These are phyloP conservation scores for Yarrowia divulgata DNA, from an alignment of 805 yeast genomes.

Conservation along the genomic window DNA sequence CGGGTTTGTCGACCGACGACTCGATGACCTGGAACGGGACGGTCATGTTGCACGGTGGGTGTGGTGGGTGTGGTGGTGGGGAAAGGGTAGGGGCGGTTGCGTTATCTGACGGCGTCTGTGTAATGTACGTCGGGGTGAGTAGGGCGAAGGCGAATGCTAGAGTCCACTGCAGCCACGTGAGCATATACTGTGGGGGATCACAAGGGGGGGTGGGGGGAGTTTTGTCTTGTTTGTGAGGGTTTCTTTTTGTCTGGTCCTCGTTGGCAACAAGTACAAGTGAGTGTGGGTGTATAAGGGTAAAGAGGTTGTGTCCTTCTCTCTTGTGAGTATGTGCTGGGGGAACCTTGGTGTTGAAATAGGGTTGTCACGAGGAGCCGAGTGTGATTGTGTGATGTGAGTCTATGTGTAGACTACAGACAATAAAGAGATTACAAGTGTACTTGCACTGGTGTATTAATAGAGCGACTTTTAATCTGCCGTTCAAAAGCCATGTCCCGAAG, in stretches of 20 bases:
- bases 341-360: slow-evolving; percentile 38
- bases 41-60: slow-evolving; percentile 24
- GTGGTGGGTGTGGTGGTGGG: slow-evolving; percentile 3
- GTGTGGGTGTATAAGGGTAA: background rate
- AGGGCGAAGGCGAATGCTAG: slow-evolving; percentile 4
- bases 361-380: slow-evolving; percentile 36
- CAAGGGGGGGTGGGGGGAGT: too few species aligned
- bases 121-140: slow-evolving; percentile 10
- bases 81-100: background rate
- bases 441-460: slow-evolving; percentile 14
- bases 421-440: slow-evolving; percentile 21
- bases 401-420: background rate
- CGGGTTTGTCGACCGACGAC: slow-evolving; percentile 53
- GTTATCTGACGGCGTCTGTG: background rate
- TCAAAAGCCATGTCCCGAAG: background rate
- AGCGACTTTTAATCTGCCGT: slow-evolving; percentile 17
- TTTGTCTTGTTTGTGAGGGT: background rate
- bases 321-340: slow-evolving; percentile 6
- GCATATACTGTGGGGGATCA: slow-evolving; percentile 11
- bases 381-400: slow-evolving; percentile 35
- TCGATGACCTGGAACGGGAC: slow-evolving; percentile 41
- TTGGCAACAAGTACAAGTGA: slow-evolving; percentile 5
- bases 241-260: background rate
- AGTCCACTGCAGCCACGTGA: slow-evolving; percentile 36
- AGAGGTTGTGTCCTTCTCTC: background rate